Evolutionary conservation across 164 flowering plant genomes (phyloP), one percentile per base, ranked within the genome.

Genomic region (Stephania cephalantha): DNA sequence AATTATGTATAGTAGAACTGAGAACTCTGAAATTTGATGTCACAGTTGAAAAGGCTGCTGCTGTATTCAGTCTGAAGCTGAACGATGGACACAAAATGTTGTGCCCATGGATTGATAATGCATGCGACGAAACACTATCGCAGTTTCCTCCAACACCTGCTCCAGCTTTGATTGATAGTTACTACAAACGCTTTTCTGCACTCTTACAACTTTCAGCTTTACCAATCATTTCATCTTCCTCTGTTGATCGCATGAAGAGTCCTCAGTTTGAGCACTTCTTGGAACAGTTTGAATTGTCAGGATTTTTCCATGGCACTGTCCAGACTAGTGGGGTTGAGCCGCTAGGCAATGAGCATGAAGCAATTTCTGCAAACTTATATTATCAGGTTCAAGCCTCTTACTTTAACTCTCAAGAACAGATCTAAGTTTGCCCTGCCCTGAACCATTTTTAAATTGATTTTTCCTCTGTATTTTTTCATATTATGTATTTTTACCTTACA

Each of bases 1-100:
- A 58, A 58, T 15, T 58, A 15, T 15, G 18, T 15, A 58, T 6
- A 15, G 64, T 18, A 58, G 64, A 58, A 58, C 5, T 58, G 64
- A 55, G 45, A 17, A 9, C 66, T 25, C 58, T 17, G 45, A 71
- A 5, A 67, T 69, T 35, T 78, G n/a, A 12, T 67, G 0, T 71
- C 15, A 72, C 91, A 96, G 99, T 92, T 84, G 99, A 94, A 73
- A 94, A 96, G 85, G 91, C 94, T 55, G 98, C 98, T 30, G 79
- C 83, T 69, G 99, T 94, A 12, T 92, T 92, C 75, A 96, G 98
- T 85, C 84, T 94, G 80, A 96, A 94, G 90, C 88, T 96, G 75
- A 93, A 96, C 72, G 87, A 52, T 79, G 99, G 97, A 69, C 99
- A 96, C 82, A 96, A 87, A 76, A 75, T 80, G 75, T 85, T 86